phyloP scores from a whole-genome alignment of 2,329 filamentous ascomycete species.

The Fusarium buxicola region DNA sequence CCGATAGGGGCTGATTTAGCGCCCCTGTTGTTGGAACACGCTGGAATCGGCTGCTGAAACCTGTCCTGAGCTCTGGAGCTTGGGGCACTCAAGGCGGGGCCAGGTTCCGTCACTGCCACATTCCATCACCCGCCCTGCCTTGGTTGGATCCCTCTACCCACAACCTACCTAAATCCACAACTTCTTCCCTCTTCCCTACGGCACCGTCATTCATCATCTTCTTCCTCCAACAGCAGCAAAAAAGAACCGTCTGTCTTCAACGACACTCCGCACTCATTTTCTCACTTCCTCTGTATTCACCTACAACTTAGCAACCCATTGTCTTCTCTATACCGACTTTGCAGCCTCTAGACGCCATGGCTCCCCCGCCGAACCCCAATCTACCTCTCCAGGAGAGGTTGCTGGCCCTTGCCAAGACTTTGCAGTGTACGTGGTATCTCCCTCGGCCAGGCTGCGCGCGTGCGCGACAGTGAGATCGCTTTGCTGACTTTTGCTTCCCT shows the following conservation, averaged over 20 bases:
- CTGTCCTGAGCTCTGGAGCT: slow-evolving; percentile 32
- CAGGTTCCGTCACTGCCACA: slow-evolving; percentile 38
- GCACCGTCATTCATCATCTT: slow-evolving; percentile 34
- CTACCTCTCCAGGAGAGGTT: slow-evolving; percentile 81
- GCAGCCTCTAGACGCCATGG: slow-evolving; percentile 59
- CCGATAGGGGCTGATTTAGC: slow-evolving; percentile 28
- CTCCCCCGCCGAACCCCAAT: slow-evolving; percentile 77
- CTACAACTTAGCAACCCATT: slow-evolving; percentile 11
- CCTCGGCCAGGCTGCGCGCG: slow-evolving; percentile 13
- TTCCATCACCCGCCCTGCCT: slow-evolving; percentile 35
- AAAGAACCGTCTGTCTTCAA: slow-evolving; percentile 4
- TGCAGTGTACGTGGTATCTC: slow-evolving; percentile 79
- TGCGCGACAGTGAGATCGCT: slow-evolving; percentile 16
- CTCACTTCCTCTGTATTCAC: slow-evolving; percentile 1
- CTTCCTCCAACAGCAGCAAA: slow-evolving; percentile 11
- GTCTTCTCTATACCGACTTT: slow-evolving; percentile 8
- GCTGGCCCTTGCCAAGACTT: slow-evolving; percentile 82
- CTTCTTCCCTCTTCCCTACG: slow-evolving; percentile 28
- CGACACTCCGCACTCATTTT: slow-evolving; percentile 6
- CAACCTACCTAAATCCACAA: slow-evolving; percentile 25
- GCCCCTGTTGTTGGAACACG: slow-evolving; percentile 16
- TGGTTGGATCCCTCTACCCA: slow-evolving; percentile 31
- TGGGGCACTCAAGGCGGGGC: slow-evolving; percentile 36
- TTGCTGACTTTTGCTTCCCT: slow-evolving; percentile 41
- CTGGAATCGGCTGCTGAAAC: slow-evolving; percentile 28